Evolutionary conservation across 257 asterid genomes (phyloP).

Genomic region (Capsicum rhomboideum): DNA sequence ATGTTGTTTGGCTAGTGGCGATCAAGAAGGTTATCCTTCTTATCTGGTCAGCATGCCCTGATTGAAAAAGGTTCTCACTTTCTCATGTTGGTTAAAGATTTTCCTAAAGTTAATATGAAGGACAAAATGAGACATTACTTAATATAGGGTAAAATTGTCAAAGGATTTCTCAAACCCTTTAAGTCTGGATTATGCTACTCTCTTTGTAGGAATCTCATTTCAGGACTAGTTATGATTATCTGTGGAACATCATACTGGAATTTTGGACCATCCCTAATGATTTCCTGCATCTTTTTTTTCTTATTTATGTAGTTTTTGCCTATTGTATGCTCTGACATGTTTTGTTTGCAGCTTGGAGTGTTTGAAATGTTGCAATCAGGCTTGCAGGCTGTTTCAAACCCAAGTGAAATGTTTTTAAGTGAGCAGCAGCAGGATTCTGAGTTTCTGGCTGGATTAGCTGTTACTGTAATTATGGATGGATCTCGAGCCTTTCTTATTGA

Average conservation of each 20-base stretch:
- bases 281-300: background rate
- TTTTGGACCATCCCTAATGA: background rate
- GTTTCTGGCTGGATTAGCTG: slow-evolving; percentile 81
- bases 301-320: too few relatives aligned
- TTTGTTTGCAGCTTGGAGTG: slow-evolving; percentile 71
- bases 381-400: slow-evolving; percentile 67
- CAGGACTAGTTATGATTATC: background rate
- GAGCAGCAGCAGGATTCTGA: slow-evolving; percentile 79
- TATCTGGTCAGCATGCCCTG: background rate
- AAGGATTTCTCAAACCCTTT: background rate
- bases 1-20: background rate
- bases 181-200: background rate
- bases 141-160: background rate
- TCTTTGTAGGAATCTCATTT: background rate
- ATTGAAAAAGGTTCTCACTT: background rate
- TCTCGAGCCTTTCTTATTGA: slow-evolving; percentile 85
- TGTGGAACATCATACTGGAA: background rate
- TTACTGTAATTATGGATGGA: slow-evolving; percentile 82
- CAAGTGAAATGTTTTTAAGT: slow-evolving; percentile 78
- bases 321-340: too few relatives aligned
- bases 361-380: slow-evolving; percentile 76
- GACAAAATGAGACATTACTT: background rate
- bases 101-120: background rate
- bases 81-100: background rate
- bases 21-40: background rate